Base-by-base conservation (phyloP, 2,329 filamentous ascomycete genomes). In the Leptographium procerum region DNA sequence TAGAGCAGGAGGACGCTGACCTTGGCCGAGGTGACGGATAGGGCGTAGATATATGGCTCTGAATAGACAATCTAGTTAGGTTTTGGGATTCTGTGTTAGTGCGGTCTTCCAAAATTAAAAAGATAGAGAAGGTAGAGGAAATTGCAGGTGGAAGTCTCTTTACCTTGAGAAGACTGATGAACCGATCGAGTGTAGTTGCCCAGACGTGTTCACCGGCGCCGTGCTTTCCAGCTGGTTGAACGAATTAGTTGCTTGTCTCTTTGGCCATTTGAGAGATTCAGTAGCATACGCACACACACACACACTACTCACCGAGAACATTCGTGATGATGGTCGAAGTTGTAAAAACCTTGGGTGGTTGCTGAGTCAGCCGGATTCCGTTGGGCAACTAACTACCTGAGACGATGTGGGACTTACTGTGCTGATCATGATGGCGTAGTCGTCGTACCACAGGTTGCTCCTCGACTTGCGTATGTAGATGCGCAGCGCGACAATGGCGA, bases 151-250 rank as follows among this genome's bases (percentile, higher is more conserved):
- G n/a, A n/a, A n/a, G n/a, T n/a, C n/a, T n/a, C n/a, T n/a, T n/a
- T 28, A 56, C 55, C 33, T 57, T 57, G n/a, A 57, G 47, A 3
- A 57, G 55, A 6, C 33, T 22, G 47, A 57, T 43, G 16, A 57
- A 51, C 10, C 47, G 47, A 10, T 52, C 55, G 24, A 57, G 26
- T 14, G 55, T 40, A 4, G 29, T 57, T 1, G 45, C 5, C 55
- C 55, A 57, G 33, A 57, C 28, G 19, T 57, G 55, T 31, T 57
- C 55, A n/a, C 55, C 55, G 13, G 55, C 55, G 24, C 55, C 55
- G n/a, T 45, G 10, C n/a, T 52, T 52, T 14, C 55, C 55, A 1
- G 47, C 55, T 57, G 47, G 11, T n/a, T 43, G 16, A 3, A 13
- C n/a, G 16, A 4, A 36, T 54, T n/a, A 54, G 34, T 26, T n/a